Evolutionary conservation across 768 basidiomycete genomes (phyloP).

Genomic region (Serpula lacrymans): DNA sequence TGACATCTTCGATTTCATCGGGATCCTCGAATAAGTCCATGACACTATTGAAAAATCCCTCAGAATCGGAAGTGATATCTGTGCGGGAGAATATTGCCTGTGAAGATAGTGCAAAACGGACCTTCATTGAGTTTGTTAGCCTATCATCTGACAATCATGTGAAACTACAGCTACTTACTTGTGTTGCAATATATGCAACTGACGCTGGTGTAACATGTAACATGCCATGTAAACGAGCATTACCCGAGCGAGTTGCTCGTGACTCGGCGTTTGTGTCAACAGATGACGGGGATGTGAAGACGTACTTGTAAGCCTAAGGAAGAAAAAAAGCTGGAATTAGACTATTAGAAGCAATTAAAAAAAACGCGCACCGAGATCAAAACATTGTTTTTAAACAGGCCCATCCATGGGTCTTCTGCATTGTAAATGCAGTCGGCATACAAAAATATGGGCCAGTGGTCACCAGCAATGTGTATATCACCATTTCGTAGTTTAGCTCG

Average conservation of each 20-base stretch:
- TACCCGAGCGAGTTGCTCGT: conserved; percentile 11
- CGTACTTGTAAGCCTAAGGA: conserved; percentile 19
- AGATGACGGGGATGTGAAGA: conserved; percentile 26
- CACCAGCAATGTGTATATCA: conserved; percentile 6
- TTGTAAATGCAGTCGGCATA: conserved; percentile 12
- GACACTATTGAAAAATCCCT: conserved; percentile 12
- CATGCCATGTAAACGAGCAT: conserved; percentile 13
- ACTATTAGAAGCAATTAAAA: too few relatives aligned
- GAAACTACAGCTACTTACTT: too few relatives aligned
- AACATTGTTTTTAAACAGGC: conserved; percentile 17
- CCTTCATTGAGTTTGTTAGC: conserved; percentile 1
- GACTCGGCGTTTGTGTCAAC: conserved; percentile 20
- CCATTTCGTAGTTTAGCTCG: conserved; percentile 8
- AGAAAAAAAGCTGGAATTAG: too few relatives aligned
- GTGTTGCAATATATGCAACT: conserved; percentile 11
- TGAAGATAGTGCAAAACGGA: conserved; percentile 10
- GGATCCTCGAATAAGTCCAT: conserved; percentile 13
- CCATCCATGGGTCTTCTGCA: conserved; percentile 14
- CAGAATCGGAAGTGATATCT: conserved; percentile 14
- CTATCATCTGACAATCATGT: too few relatives aligned
- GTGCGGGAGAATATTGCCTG: conserved; percentile 8
- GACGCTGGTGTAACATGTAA: conserved; percentile 9
- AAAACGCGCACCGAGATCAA: conserved; percentile 16
- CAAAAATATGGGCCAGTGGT: conserved; percentile 17
- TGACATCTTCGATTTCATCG: conserved; percentile 11